These are phyloP conservation scores for Picea abies DNA, from an alignment of 83 land plant species.

Conservation along the genomic window DNA sequence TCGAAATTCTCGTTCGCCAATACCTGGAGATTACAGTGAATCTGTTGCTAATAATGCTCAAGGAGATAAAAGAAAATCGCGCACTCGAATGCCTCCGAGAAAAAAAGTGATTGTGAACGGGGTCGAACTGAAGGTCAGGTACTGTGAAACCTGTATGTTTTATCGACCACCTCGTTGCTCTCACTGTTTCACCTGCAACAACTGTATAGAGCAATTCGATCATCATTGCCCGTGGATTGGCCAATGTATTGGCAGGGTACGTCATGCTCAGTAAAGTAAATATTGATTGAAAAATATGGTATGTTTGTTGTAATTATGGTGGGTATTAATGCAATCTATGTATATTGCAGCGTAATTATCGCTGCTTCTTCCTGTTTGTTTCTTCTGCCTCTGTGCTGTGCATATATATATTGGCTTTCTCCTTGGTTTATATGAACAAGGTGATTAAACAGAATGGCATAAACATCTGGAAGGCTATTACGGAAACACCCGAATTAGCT, in stretches of 20 bases:
- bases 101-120: conserved; percentile 71
- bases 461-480: conserved; percentile 68
- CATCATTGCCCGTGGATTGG: conserved; percentile 90
- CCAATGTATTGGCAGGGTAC: conserved; percentile 77
- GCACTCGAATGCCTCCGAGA: conserved; percentile 35
- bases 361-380: conserved; percentile 87
- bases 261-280: neutral
- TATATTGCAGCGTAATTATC: conserved; percentile 79
- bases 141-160: conserved; percentile 81
- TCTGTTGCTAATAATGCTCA: no score
- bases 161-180: conserved; percentile 78
- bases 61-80: no score
- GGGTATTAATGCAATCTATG: no score
- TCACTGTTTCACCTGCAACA: conserved; percentile 78
- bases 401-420: conserved; percentile 77
- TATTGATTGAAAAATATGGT: no score
- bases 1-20: no score
- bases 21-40: no score
- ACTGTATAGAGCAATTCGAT: conserved; percentile 76
- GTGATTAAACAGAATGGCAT: conserved; percentile 48
- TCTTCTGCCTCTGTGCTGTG: conserved; percentile 73
- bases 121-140: conserved; percentile 53
- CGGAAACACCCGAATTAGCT: conserved; percentile 69
- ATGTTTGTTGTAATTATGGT: no score
- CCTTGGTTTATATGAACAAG: conserved; percentile 58